phyloP scores from a whole-genome alignment of 2,329 filamentous ascomycete species.

The Mycosphaerella arachidis region DNA sequence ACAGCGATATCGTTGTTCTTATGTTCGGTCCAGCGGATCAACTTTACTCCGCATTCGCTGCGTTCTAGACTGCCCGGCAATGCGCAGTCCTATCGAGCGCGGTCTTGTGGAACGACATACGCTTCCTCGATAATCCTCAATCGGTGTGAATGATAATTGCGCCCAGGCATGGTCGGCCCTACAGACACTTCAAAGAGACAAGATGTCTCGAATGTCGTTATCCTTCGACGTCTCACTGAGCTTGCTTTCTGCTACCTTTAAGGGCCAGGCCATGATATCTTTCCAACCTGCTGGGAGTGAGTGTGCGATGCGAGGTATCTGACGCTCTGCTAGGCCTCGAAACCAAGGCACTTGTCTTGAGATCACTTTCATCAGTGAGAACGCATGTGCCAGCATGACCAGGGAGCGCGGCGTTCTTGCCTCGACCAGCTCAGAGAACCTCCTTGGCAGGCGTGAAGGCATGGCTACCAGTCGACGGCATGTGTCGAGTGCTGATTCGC shows the following conservation, averaged over 20 bases:
- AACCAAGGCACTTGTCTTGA: conserved; percentile 23
- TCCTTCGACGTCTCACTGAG: conserved; percentile 9
- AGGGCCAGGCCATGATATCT: conserved; percentile 24
- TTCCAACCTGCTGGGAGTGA: conserved; percentile 20
- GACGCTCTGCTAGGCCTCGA: conserved; percentile 22
- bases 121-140: no score
- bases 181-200: neutral
- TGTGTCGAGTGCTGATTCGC: conserved; percentile 17
- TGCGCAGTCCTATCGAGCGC: no score
- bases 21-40: conserved; percentile 15
- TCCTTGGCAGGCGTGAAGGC: conserved; percentile 22
- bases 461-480: conserved; percentile 25
- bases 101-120: no score
- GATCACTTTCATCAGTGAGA: conserved; percentile 25
- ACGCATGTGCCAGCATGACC: conserved; percentile 23
- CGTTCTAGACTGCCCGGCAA: neutral
- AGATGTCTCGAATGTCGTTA: conserved; percentile 9
- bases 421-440: conserved; percentile 25
- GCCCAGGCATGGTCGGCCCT: no score
- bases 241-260: conserved; percentile 12
- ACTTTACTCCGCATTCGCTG: conserved; percentile 5
- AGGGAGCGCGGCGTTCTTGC: conserved; percentile 21
- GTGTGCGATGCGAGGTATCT: conserved; percentile 18
- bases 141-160: no score
- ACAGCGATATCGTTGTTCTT: no score